phyloP scores from a whole-genome alignment of 2,329 filamentous ascomycete genomes.

The Fusarium oxysporum region DNA sequence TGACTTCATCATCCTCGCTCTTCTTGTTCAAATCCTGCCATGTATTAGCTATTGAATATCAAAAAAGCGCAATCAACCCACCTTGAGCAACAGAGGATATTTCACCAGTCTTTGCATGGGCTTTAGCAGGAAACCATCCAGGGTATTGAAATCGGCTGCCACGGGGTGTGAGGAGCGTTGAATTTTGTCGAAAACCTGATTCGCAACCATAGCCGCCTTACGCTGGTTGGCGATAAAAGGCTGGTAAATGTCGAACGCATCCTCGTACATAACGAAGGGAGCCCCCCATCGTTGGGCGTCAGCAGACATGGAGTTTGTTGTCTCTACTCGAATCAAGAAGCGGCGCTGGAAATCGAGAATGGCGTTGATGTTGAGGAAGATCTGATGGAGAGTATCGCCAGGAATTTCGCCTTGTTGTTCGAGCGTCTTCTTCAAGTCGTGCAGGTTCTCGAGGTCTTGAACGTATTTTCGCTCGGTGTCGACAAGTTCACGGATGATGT shows the following conservation, averaged over 20 bases:
- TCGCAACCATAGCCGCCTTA: conserved; percentile 86
- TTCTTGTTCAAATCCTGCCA: conserved; percentile 87
- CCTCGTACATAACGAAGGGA: conserved; percentile 87
- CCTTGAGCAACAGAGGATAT: conserved; percentile 90
- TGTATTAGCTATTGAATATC: conserved; percentile 41
- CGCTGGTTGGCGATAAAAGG: conserved; percentile 98
- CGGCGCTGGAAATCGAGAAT: conserved; percentile 95
- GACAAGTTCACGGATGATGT: conserved; percentile 91
- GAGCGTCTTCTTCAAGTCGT: conserved; percentile 89
- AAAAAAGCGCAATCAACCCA: conserved; percentile 53
- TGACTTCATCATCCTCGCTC: conserved; percentile 77
- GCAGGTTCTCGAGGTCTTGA: conserved; percentile 93
- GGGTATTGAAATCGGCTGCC: conserved; percentile 85
- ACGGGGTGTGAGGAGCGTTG: conserved; percentile 79
- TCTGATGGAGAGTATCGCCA: conserved; percentile 90
- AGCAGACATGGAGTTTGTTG: conserved; percentile 86
- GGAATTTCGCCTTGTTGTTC: conserved; percentile 89
- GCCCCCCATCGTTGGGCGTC: conserved; percentile 90
- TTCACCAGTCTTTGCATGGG: conserved; percentile 96
- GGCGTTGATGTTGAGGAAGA: conserved; percentile 95
- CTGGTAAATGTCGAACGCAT: conserved; percentile 91
- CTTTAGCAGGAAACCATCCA: conserved; percentile 94
- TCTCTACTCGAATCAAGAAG: conserved; percentile 95
- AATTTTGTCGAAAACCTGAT: conserved; percentile 89
- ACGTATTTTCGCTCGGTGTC: conserved; percentile 98